Evolutionary conservation across 1,284 basidiomycete genomes (phyloP), one percentile per base, ranked within the genome.

Genomic region (Inonotus obliquus): DNA sequence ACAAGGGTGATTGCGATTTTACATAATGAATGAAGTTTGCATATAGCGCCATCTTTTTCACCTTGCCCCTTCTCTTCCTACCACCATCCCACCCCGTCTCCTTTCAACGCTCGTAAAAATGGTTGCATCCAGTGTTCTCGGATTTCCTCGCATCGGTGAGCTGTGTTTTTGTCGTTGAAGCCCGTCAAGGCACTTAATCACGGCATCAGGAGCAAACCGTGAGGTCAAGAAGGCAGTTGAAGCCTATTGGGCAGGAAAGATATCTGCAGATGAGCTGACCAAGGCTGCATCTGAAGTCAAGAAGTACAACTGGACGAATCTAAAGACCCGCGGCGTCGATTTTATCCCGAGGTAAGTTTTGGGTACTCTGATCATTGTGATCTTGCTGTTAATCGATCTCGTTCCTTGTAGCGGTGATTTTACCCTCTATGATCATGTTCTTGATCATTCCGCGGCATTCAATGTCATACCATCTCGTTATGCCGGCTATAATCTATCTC

Each of bases 161-260:
- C 74, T 54, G 52, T 27, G 21, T 53, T 44, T 10, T 29, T 29
- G 27, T 29, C 32, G 47, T 63, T 17, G 59, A 59, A 52, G 52
- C 23, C 19, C 57, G 47, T 52, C 56, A 53, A 29, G 47, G 32
- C 48, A 38, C 53, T n/a, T 53, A 4, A 54, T 60, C 39, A 14
- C 23, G 32, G 49, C 54, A 58, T 13, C 63, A 91, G 93, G 93
- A 79, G 88, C 90, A 64, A 91, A 94, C 81, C 92, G 96, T 81
- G 95, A 98, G 81, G 87, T 97, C 70, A 99, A 99, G 83, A 99
- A 99, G 82, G 95, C 96, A 69, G 91, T 96, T 70, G 96, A 98
- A 79, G 88, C 91, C 67, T 99, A 98, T 85, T 99, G 97, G 97
- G 92, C 84, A 56, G 93, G 91, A 76, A 99, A 98, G 79, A 81